Percentiles rank a stretch among this genome's conserved stretches.
These are phyloP conservation scores for Trametes sanguinea DNA, from an alignment of 768 basidiomycete species.

Conservation along the genomic window DNA sequence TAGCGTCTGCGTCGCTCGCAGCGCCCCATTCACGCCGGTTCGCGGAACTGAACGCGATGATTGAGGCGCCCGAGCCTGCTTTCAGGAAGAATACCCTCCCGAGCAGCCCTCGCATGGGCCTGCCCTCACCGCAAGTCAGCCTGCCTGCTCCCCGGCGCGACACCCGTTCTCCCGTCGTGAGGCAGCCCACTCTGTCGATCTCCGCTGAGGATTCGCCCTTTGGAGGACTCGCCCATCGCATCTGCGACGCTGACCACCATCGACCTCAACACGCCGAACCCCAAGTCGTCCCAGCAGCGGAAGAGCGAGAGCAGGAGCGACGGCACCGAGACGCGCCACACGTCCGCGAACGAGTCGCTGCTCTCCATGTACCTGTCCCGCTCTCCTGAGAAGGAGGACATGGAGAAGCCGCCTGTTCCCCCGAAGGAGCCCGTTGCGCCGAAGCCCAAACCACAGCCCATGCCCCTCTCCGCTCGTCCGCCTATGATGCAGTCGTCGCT, in stretches of 20 bases:
- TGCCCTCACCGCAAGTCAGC: background rate
- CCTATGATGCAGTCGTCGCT: constrained; percentile 14
- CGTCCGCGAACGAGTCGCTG: constrained; percentile 27
- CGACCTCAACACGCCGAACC: constrained; percentile 25
- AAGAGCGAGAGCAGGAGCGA: background rate
- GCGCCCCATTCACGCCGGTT: constrained; percentile 27
- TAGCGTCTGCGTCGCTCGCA: constrained; percentile 7
- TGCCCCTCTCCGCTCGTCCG: constrained; percentile 24
- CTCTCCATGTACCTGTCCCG: constrained; percentile 34
- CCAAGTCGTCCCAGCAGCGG: background rate
- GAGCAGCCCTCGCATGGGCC: constrained; percentile 9
- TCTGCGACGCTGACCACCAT: constrained; percentile 21
- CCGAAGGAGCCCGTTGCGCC: constrained; percentile 16
- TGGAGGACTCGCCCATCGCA: constrained; percentile 14
- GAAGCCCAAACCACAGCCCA: constrained; percentile 18
- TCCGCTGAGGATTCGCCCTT: constrained; percentile 15
- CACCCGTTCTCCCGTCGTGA: constrained; percentile 24
- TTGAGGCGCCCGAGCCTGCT: constrained; percentile 22
- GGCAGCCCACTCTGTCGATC: constrained; percentile 21
- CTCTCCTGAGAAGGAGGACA: constrained; percentile 9
- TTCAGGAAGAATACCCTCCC: constrained; percentile 18
- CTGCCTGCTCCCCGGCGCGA: constrained; percentile 27
- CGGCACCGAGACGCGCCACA: constrained; percentile 4
- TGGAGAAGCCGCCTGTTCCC: constrained; percentile 23
- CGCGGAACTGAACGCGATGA: constrained; percentile 26